Evolutionary conservation across 208 protist genomes (phyloP).

Genomic region (Acanthamoeba castellanii): DNA sequence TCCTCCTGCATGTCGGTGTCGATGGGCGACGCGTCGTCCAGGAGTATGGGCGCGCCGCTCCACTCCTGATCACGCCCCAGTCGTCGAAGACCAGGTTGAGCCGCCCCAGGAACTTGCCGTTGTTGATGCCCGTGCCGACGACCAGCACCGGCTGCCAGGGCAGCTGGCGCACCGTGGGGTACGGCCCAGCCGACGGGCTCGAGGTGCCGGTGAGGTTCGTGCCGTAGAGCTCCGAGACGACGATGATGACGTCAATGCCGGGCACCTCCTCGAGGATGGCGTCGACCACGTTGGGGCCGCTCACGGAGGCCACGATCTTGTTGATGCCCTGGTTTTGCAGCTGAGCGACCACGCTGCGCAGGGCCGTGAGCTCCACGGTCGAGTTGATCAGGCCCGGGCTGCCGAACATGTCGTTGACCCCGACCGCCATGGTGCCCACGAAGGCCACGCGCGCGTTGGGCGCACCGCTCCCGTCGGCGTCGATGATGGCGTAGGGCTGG

Average conservation of each 20-base stretch:
- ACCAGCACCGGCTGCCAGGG: slow-evolving; percentile 47
- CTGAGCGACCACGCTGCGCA: neutral
- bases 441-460: neutral
- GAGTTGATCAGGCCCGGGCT: neutral
- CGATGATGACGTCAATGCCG: slow-evolving; percentile 66
- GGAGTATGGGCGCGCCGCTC: neutral
- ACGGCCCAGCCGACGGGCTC: neutral
- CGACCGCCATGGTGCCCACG: neutral
- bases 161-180: neutral
- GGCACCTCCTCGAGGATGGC: slow-evolving; percentile 32
- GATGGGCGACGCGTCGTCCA: slow-evolving; percentile 1
- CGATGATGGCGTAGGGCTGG: neutral
- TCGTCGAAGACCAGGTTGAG: slow-evolving; percentile 56
- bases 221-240: neutral
- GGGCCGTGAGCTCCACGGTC: neutral
- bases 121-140: slow-evolving; percentile 25
- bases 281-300: neutral
- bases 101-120: slow-evolving; percentile 16
- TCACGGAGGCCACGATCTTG: slow-evolving; percentile 57
- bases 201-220: neutral
- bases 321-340: slow-evolving; percentile 29
- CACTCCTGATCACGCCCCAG: neutral
- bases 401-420: neutral
- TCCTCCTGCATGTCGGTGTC: neutral
- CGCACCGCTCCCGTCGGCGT: neutral